Evolutionary conservation across 208 protist species (phyloP), one percentile per base, ranked within the genome.

Genomic region (Herpetomonas tarakana): DNA sequence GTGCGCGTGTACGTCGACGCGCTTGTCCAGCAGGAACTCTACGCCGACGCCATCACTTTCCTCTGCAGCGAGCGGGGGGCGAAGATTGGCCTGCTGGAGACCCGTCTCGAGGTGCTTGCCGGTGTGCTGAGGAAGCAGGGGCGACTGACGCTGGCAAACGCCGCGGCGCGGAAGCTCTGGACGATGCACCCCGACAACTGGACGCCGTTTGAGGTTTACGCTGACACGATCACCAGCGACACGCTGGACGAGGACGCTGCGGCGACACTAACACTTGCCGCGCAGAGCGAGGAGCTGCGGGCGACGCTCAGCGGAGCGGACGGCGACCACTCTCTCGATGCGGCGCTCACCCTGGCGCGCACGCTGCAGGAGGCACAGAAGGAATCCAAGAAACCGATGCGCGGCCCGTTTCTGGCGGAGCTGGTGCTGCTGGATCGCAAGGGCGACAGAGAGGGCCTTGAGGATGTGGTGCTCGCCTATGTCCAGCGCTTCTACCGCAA

Each of bases 321-420:
- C 7, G 71, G 57, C 1, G 73, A 89, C 58, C 56, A 58, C 58
- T 73, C 71, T 1, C 52, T 88, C 12, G 67, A 62, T 49, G 75
- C 76, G 52, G 83, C 81, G 22, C 64, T 93, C 22, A 41, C 52
- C 35, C 75, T 91, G 18, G 75, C 78, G 16, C 68, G 60, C 30
- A 47, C 64, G 31, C 63, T 78, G 54, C 71, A 80, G 60, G 47
- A 16, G 18, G 31, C 49, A 21, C 65, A 83, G 65, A 55, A 62
- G 52, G 60, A 78, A 21, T 58, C 69, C 12, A 58, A 65, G 9
- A 87, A 82, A 59, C 59, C 60, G 12, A 65, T 71, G 11, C 83
- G 88, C n/a, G 88, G 88, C 11, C 80, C 88, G 12, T 94, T 81
- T 51, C 69, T 94, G 29, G 88, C 88, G 14, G 82, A 91, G 55